Percentiles rank a stretch among this genome's conserved stretches.
These are phyloP conservation scores for Diplodia scrobiculata DNA, from an alignment of 2,329 filamentous ascomycete genomes.

Conservation along the genomic window DNA sequence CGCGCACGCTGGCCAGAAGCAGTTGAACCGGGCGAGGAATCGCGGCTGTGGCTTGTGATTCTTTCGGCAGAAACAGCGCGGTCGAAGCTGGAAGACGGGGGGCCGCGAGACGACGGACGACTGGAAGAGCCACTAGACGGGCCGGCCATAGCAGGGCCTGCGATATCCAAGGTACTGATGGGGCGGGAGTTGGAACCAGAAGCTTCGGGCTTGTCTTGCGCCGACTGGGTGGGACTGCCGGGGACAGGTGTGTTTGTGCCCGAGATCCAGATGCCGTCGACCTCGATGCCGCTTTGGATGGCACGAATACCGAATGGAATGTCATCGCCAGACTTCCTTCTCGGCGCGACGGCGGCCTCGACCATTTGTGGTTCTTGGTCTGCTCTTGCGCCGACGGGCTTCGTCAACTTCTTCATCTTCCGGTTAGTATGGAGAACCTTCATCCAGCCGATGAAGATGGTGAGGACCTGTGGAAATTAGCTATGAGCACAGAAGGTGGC, in stretches of 20 bases:
- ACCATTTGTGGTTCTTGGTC: slow-evolving; percentile 62
- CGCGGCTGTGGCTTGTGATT: slow-evolving; percentile 38
- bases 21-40: slow-evolving; percentile 29
- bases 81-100: slow-evolving; percentile 44
- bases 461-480: slow-evolving; percentile 54
- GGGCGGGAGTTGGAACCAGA: slow-evolving; percentile 15
- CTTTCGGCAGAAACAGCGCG: slow-evolving; percentile 45
- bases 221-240: slow-evolving; percentile 38
- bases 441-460: slow-evolving; percentile 67
- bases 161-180: slow-evolving; percentile 16
- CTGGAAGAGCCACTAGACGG: slow-evolving; percentile 41
- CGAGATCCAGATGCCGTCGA: slow-evolving; percentile 73
- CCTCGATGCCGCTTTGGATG: slow-evolving; percentile 77
- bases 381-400: slow-evolving; percentile 43
- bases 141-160: slow-evolving; percentile 3
- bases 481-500: slow-evolving; percentile 22
- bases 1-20: slow-evolving; percentile 29
- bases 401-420: slow-evolving; percentile 48
- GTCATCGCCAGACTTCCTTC: slow-evolving; percentile 55
- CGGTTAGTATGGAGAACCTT: slow-evolving; percentile 60
- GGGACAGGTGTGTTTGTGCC: slow-evolving; percentile 48
- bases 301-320: slow-evolving; percentile 86
- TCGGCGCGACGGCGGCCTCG: slow-evolving; percentile 51
- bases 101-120: slow-evolving; percentile 39
- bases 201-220: slow-evolving; percentile 9